Conservation (phyloP, 192 early-diverging fungal species). For the Nowakowskiella sp. region DNA sequence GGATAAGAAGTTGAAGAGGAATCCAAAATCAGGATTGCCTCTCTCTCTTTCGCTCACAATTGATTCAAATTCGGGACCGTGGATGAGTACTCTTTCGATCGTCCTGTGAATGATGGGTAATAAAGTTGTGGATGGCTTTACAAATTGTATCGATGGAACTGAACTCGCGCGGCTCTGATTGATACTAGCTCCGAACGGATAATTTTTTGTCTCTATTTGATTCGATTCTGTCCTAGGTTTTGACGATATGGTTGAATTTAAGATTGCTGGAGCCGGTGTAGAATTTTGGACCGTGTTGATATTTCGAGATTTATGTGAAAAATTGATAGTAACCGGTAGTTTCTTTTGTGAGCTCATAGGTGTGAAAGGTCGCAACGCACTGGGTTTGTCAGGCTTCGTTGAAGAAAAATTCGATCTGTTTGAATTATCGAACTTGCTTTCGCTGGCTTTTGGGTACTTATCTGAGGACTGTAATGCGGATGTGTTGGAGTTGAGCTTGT, state of each 20-base stretch:
- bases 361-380: too few species aligned
- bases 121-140: neutral
- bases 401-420: too few species aligned
- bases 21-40: conserved; percentile 59
- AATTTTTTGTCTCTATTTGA: neutral
- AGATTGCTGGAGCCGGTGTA: conserved; percentile 24
- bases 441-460: neutral
- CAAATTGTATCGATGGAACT: neutral
- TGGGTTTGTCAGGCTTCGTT: too few species aligned
- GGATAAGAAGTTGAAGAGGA: conserved; percentile 57
- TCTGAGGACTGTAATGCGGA: conserved; percentile 8
- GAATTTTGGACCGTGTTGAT: too few species aligned
- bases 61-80: conserved; percentile 71
- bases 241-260: conserved; percentile 1
- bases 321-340: too few species aligned
- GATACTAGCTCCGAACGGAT: too few species aligned
- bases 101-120: conserved; percentile 67
- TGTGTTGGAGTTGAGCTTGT: conserved; percentile 1
- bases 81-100: conserved; percentile 65
- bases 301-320: too few species aligned
- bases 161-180: too few species aligned
- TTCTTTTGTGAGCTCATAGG: too few species aligned
- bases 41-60: conserved; percentile 54
- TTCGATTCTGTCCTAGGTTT: neutral
- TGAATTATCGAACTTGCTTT: conserved; percentile 9